Conservation (phyloP, 75 land plant species). For the Pinus albicaulis region DNA sequence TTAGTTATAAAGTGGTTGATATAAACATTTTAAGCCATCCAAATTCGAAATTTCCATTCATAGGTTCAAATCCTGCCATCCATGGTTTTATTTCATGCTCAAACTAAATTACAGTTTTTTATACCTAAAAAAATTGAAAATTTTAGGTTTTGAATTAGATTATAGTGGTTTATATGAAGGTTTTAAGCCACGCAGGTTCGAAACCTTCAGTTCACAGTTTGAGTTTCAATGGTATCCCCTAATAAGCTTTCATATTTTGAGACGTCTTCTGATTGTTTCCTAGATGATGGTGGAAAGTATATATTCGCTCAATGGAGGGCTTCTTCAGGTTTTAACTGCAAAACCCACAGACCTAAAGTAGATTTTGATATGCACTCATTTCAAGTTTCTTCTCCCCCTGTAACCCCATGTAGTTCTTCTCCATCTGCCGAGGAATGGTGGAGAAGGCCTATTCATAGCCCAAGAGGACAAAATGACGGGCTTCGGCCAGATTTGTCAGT, state of each 20-base stretch:
- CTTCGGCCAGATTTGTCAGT: slow-evolving; percentile 48
- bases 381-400: slow-evolving; percentile 34
- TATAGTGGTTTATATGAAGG: too few relatives aligned
- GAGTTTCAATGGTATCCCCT: slow-evolving; percentile 7
- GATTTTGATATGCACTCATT: slow-evolving; percentile 1
- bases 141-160: too few relatives aligned
- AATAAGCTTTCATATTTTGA: neutral
- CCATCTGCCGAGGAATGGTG: slow-evolving; percentile 15
- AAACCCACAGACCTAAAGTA: slow-evolving; percentile 16
- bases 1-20: too few relatives aligned
- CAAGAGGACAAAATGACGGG: neutral
- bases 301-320: slow-evolving; percentile 30
- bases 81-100: too few relatives aligned
- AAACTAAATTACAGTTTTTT: too few relatives aligned
- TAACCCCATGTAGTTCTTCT: slow-evolving; percentile 38
- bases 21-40: too few relatives aligned
- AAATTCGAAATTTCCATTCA: too few relatives aligned
- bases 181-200: too few relatives aligned
- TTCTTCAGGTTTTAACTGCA: slow-evolving; percentile 13
- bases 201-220: too few relatives aligned
- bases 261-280: neutral
- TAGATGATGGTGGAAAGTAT: slow-evolving; percentile 3
- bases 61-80: too few relatives aligned
- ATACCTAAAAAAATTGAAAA: too few relatives aligned
- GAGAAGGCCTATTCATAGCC: neutral